Conservation (phyloP, 352 stramenopile genomes). For the Stephanocyclus meneghinianus region DNA sequence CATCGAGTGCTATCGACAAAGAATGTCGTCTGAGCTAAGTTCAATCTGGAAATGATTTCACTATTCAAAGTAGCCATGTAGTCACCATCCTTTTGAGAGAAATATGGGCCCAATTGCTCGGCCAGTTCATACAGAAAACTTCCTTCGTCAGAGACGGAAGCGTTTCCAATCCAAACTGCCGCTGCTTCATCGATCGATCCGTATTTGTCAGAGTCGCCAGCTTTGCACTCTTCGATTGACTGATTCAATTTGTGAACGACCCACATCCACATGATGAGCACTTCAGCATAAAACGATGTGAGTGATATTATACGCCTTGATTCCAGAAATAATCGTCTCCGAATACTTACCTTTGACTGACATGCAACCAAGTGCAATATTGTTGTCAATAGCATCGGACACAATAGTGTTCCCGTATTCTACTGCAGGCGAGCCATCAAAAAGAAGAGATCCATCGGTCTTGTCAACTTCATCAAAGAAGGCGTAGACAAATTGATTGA, state of each 20-base stretch:
- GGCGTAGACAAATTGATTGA: conserved; percentile 78
- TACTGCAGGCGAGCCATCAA: conserved; percentile 55
- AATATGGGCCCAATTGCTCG: conserved; percentile 52
- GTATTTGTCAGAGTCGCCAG: conserved; percentile 33
- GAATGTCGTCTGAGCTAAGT: conserved; percentile 38
- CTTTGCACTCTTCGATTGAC: conserved; percentile 52
- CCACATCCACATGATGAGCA: conserved; percentile 77
- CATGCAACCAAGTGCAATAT: conserved; percentile 45
- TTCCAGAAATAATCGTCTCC: neutral
- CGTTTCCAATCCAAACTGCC: conserved; percentile 36
- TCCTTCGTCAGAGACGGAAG: conserved; percentile 14
- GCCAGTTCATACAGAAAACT: conserved; percentile 50
- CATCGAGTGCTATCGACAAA: conserved; percentile 35
- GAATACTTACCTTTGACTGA: conserved; percentile 31
- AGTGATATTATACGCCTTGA: neutral
- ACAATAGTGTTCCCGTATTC: conserved; percentile 79
- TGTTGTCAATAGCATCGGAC: conserved; percentile 62
- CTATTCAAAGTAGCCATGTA: conserved; percentile 54
- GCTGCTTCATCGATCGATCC: conserved; percentile 49
- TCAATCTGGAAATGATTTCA: conserved; percentile 57
- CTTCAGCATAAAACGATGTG: conserved; percentile 5
- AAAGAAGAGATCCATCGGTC: conserved; percentile 49
- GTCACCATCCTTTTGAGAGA: conserved; percentile 30
- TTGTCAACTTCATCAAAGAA: conserved; percentile 69
- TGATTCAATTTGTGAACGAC: conserved; percentile 69